Evolutionary conservation across 331 rosid species (phyloP), one percentile per base, ranked within the genome.

Genomic region (Acacia pycnantha): DNA sequence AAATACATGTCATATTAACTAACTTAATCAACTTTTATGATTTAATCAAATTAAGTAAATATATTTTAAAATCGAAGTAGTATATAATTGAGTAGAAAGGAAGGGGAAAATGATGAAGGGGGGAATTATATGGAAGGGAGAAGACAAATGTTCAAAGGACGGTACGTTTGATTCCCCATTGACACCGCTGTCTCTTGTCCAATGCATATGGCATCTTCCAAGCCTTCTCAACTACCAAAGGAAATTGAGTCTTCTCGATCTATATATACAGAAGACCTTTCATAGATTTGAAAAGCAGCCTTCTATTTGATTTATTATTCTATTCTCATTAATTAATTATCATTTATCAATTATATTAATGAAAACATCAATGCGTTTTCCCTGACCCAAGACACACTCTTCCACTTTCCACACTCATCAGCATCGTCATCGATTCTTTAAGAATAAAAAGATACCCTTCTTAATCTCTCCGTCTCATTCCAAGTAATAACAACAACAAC

Each of bases 81-180:
- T 1, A 37, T 37, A 6, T 37, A 37, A 37, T 37, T 37, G 6
- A 37, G 41, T 0, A 31, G 24, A 31, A 65, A 65, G 71, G 66
- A n/a, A 12, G 50, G 50, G 66, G 18, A 1, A 69, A 40, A 37
- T 18, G 50, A 70, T 41, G 18, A 6, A 4, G 48, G 11, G 4
- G 73, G 82, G 76, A 18, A 66, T 31, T 35, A 37, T 37, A 37
- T 37, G 41, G n/a, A 35, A 18, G 56, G 83, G 78, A 79, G 67
- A 83, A 43, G 93, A 86, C 86, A 84, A 83, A 81, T 66, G 22
- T 77, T 74, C 31, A 26, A 82, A 85, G 93, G 95, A 86, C 89
- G 91, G 90, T 88, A 87, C 89, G 91, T 79, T 90, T 86, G 90
- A 92, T 88, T 89, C 91, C 97, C 85, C 86, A 85, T 75, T 86